Base-by-base conservation (phyloP, 2,329 filamentous ascomycete genomes). In the Aspergillus pseudonomiae region DNA sequence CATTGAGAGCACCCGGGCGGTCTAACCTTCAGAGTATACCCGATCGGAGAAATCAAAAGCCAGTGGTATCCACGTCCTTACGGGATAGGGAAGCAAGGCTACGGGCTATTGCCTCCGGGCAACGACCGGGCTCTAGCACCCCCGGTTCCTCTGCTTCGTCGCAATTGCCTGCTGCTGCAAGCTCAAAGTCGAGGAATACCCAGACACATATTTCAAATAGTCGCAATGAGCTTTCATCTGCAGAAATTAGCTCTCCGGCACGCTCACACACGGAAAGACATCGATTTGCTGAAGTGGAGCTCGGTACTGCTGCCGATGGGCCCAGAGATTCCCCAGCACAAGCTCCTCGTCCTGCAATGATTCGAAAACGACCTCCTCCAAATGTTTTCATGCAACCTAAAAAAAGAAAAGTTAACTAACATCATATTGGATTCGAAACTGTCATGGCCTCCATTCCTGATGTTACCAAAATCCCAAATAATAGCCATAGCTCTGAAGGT, bases 321-420 rank as follows among this genome's bases (percentile, higher is more conserved):
- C 63, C 59, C 50, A 67, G 61, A 39, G 48, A 57, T 39, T 57
- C 60, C n/a, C 63, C 70, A 36, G 24, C 61, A 36, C 63, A 55
- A 30, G 28, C 58, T 6, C 59, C 68, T n/a, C 74, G 71, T 28
- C 66, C 67, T 7, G 63, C 64, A 39, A 46, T 71, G 3, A 64
- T 74, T 41, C 72, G 73, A 32, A 77, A 76, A 64, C 67, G 75
- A 50, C 71, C 74, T 6, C 64, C 70, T 24, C 73, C 74, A 6
- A 76, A 69, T 61, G 64, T 74, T 3, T 75, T 77, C 58, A 73
- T 77, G 39, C 73, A 70, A 45, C 73, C 74, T 2, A 77, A 75
- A 63, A 73, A 70, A 39, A 72, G 66, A 48, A 73, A 67, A 26
- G 48, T 70, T 16, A 63, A 62, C n/a, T 74, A 64, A 70, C 32